phyloP scores from a whole-genome alignment of 495 filamentous ascomycete species.

The Penicillium cosmopolitanum region DNA sequence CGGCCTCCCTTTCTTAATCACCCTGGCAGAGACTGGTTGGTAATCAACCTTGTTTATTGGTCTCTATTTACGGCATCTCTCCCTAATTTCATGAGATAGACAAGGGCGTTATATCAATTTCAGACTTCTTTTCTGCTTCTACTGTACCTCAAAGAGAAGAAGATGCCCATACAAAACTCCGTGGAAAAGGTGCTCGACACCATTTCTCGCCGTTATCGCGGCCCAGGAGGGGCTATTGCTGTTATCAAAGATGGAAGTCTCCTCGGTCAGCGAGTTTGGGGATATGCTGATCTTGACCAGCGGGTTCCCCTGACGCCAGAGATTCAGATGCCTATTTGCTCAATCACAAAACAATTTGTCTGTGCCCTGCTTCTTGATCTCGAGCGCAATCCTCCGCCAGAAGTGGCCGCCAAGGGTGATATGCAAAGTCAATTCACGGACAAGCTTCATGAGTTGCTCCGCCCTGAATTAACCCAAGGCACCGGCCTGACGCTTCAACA shows the following conservation, averaged over 20 bases:
- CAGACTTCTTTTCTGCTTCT: too few relatives aligned
- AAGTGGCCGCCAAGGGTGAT: slow-evolving; percentile 24
- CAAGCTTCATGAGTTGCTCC: slow-evolving; percentile 25
- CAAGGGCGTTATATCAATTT: too few relatives aligned
- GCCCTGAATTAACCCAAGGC: slow-evolving; percentile 19
- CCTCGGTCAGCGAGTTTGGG: slow-evolving; percentile 34
- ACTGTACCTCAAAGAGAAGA: background rate
- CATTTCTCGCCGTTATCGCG: slow-evolving; percentile 19
- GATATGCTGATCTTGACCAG: slow-evolving; percentile 34
- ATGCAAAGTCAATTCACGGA: slow-evolving; percentile 24
- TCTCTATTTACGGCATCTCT: too few relatives aligned
- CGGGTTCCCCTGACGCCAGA: slow-evolving; percentile 27
- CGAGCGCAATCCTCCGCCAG: slow-evolving; percentile 27
- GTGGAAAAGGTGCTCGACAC: slow-evolving; percentile 19
- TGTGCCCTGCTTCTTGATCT: slow-evolving; percentile 35
- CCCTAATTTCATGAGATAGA: too few relatives aligned
- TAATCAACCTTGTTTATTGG: too few relatives aligned
- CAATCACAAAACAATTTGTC: slow-evolving; percentile 41
- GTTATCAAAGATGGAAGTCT: slow-evolving; percentile 35
- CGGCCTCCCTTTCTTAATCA: too few relatives aligned
- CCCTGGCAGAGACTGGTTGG: too few relatives aligned
- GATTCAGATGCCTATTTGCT: slow-evolving; percentile 38
- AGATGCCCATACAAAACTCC: slow-evolving; percentile 17
- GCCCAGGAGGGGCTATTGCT: slow-evolving; percentile 35
- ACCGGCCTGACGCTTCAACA: slow-evolving; percentile 29